Conservation (phyloP, 2,329 filamentous ascomycete genomes). For the Claviceps arundinis region DNA sequence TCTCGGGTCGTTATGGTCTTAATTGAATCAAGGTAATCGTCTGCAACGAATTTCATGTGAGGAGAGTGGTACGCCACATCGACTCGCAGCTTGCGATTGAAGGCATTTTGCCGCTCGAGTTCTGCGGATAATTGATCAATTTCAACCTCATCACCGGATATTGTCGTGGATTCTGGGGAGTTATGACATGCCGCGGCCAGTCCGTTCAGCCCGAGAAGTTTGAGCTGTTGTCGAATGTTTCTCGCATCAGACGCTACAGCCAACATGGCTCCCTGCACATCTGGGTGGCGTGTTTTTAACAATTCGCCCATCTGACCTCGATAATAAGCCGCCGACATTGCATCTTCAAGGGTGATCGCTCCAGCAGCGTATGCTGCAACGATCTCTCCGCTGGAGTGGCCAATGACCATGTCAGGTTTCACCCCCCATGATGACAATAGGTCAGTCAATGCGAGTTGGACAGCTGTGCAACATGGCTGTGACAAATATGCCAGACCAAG, state of each 20-base stretch:
- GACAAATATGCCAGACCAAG: constrained; percentile 27
- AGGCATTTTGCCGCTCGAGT: constrained; percentile 28
- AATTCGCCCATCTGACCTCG: constrained; percentile 20
- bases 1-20: constrained; percentile 3
- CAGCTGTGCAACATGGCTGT: constrained; percentile 30
- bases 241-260: constrained; percentile 35
- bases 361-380: constrained; percentile 20
- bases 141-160: constrained; percentile 33
- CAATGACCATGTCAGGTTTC: constrained; percentile 12
- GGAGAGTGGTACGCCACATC: constrained; percentile 41
- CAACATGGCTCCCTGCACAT: constrained; percentile 37
- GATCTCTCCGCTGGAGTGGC: constrained; percentile 23
- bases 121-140: constrained; percentile 26
- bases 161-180: constrained; percentile 35
- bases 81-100: constrained; percentile 34
- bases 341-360: constrained; percentile 26
- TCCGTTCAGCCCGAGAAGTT: constrained; percentile 10
- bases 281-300: not conserved
- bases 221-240: constrained; percentile 26
- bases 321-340: constrained; percentile 36
- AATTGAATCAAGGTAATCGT: constrained; percentile 30
- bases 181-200: constrained; percentile 33
- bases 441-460: constrained; percentile 34
- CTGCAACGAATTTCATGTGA: constrained; percentile 37
- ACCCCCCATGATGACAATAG: constrained; percentile 25